Evolutionary conservation across 78 protist genomes (phyloP), one percentile per base, ranked within the genome.

Genomic region (Speleostelium caveatum): DNA sequence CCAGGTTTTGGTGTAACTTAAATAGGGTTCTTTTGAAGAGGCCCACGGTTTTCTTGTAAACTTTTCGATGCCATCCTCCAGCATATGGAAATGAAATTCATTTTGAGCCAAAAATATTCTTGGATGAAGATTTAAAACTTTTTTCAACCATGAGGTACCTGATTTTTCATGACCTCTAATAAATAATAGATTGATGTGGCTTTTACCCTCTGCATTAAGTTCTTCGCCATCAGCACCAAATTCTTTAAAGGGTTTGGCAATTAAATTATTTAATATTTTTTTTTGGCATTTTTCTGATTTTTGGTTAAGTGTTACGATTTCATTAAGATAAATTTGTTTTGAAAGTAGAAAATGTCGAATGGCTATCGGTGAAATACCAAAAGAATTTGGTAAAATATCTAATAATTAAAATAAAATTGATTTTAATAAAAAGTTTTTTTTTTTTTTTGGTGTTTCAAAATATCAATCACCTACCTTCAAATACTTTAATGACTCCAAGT

Each of bases 161-260:
- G 72, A 56, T 38, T 83, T 83, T 33, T 83, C 91, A 32, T 83
- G 91, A 35, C 91, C 91, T 65, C 91, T 69, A 32, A 83, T 30
- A 60, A 83, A 83, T 24, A 83, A 21, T 66, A 83, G 22, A 22
- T 66, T 66, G 42, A 83, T 83, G 42, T 83, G 91, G 16, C 59
- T 45, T 38, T 71, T 67, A 7, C 39, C 3, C 42, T 83, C 79
- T 10, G 49, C 33, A 28, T 35, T 16, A n/a, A 32, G 26, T 30
- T 60, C 85, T 51, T 71, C 63, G 30, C 77, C 77, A 49, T 41
- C 32, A 49, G 41, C 62, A 51, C 51, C 51, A 32, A 49, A 71
- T 39, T 58, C 42, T n/a, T 16, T 39, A 36, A 66, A 0, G 19
- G 21, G 53, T 8, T 41, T 39, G 3, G 14, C n/a, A 7, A 21